Base-by-base conservation (phyloP, 2,329 filamentous ascomycete species). In the Pseudogymnoascus sp. region DNA sequence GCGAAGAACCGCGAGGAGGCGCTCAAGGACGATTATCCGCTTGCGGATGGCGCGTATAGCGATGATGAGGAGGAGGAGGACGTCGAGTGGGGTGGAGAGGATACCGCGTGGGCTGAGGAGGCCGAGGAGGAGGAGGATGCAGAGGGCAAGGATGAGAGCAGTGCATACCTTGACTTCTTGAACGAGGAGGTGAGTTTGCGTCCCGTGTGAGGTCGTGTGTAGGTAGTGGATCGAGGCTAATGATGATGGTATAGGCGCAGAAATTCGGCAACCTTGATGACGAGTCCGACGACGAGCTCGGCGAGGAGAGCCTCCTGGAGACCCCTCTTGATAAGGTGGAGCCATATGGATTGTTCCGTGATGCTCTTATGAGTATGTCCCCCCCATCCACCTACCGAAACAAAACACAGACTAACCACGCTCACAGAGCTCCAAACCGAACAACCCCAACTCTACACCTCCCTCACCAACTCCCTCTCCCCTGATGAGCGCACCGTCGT, bases 261-360 rank as follows among this genome's bases (percentile, higher is more conserved):
- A 96, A 95, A 74, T 93, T 95, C 75, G 87, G 88, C 67, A 83
- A 87, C 17, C 82, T 88, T 28, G 83, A 84, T 15, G 86, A 87
- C 26, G 84, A 88, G 60, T 91, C 91, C 1, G 90, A 93, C 26
- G 92, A 96, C 63, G 93, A 96, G 63, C 87, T 97, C 53, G 86
- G 96, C 17, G 93, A 97, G 75, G 95, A 97, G 71, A 93, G 93
- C 74, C 81, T 97, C 61, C 84, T 99, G 2, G 95, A 99, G 76
- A 96, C 93, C 11, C 93, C 93, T 15, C 82, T 99, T 23, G 95
- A 99, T 76, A 95, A 95, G 78, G 83, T 99, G 66, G 95, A 99
- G 77, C 93, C 93, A 2, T 99, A 99, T 72, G 84, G 87, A 73
- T 80, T 96, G 66, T 97, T 99, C 83, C 89, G 91, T 74, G 82